Conservation (phyloP, 2,329 filamentous ascomycete species). For the Fusarium oligoseptatum region DNA sequence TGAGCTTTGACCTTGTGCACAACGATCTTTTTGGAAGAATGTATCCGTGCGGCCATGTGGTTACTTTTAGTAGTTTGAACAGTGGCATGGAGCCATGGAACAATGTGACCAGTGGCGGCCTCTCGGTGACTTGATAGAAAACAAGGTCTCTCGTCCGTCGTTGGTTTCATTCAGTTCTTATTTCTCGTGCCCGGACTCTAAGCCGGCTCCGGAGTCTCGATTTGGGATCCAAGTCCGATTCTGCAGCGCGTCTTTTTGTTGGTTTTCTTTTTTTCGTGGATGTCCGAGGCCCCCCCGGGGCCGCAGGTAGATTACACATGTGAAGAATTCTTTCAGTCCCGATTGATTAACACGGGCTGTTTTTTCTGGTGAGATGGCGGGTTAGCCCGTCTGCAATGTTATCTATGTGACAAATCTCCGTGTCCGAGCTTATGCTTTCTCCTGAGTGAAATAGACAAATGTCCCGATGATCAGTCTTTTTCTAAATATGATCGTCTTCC, state of each 20-base stretch:
- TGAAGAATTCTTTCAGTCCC: background rate
- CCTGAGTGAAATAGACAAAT: background rate
- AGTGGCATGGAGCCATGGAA: background rate
- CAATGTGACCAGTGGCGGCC: background rate
- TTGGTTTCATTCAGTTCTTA: constrained; percentile 17
- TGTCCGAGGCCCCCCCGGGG: background rate
- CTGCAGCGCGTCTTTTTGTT: background rate
- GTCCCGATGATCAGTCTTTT: background rate
- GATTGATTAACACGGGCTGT: background rate
- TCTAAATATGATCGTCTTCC: background rate
- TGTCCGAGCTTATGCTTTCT: background rate
- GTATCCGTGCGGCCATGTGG: constrained; percentile 40
- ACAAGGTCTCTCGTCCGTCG: constrained; percentile 2
- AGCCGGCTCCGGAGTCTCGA: background rate
- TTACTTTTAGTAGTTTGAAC: constrained; percentile 12
- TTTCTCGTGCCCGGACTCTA: background rate
- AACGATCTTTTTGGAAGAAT: background rate
- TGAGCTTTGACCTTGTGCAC: background rate
- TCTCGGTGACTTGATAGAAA: constrained; percentile 2
- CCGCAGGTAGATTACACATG: background rate
- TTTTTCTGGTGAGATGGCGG: background rate
- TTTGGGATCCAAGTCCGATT: background rate
- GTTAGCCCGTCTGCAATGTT: background rate
- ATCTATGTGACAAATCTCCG: background rate
- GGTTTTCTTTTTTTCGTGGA: background rate